Evolutionary conservation across 1,139 yeast species (phyloP).

Genomic region (Candida sanyaensis): DNA sequence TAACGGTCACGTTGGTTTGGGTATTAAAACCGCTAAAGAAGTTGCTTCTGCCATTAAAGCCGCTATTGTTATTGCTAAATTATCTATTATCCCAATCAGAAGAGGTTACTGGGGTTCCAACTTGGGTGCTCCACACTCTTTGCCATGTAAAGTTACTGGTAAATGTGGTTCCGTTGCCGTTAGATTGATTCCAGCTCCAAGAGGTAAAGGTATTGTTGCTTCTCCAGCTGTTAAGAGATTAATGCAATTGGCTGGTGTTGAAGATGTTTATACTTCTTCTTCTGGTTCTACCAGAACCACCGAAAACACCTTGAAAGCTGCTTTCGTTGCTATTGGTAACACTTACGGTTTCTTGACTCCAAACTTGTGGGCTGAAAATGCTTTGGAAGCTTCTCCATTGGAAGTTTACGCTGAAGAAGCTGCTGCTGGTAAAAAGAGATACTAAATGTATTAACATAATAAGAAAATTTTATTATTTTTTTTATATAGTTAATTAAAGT

Average conservation of each 20-base stretch:
- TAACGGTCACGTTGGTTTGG: slow-evolving; percentile 99
- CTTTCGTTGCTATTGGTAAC: slow-evolving; percentile 99
- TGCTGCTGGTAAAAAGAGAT: slow-evolving; percentile 73
- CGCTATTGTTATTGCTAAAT: slow-evolving; percentile 98
- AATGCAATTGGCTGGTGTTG: slow-evolving; percentile 99
- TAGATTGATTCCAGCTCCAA: slow-evolving; percentile 99
- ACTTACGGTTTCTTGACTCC: slow-evolving; percentile 99
- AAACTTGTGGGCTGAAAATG: slow-evolving; percentile 92
- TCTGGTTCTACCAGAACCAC: slow-evolving; percentile 99
- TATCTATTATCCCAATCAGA: slow-evolving; percentile 98
- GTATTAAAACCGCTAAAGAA: slow-evolving; percentile 99
- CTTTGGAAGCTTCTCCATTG: slow-evolving; percentile 89
- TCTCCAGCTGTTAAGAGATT: slow-evolving; percentile 99
- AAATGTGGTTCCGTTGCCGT: slow-evolving; percentile 99
- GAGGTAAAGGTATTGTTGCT: slow-evolving; percentile 99
- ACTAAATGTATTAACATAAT: slow-evolving; percentile 31
- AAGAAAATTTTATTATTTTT: too few relatives aligned
- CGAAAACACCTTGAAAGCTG: slow-evolving; percentile 99
- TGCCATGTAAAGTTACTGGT: slow-evolving; percentile 97
- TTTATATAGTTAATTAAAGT: neutral
- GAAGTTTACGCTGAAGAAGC: slow-evolving; percentile 91
- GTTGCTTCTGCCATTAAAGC: slow-evolving; percentile 99
- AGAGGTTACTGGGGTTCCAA: slow-evolving; percentile 99
- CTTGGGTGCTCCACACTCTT: slow-evolving; percentile 99
- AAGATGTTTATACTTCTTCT: slow-evolving; percentile 98